phyloP scores from a whole-genome alignment of 768 basidiomycete genomes.

The Chalciporus pseudorubinellus region DNA sequence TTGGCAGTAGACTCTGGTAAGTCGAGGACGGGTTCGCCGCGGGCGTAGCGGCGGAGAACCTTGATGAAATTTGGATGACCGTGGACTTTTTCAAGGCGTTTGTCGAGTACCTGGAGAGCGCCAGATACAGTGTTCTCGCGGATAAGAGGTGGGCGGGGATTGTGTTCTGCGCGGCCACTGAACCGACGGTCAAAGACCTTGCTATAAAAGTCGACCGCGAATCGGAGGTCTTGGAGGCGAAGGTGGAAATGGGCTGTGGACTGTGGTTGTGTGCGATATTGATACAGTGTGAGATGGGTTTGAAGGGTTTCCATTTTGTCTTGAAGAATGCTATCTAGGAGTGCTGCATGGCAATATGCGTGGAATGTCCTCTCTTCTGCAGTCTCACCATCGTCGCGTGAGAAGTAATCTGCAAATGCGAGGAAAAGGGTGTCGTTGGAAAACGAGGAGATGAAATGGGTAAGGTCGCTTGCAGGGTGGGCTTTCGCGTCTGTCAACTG shows the following conservation, averaged over 20 bases:
- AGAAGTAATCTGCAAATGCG: conserved; percentile 78
- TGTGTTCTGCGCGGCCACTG: conserved; percentile 67
- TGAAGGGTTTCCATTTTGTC: conserved; percentile 83
- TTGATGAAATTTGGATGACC: conserved; percentile 16
- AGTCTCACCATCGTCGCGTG: conserved; percentile 58
- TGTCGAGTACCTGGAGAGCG: conserved; percentile 60
- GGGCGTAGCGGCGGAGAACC: conserved; percentile 53
- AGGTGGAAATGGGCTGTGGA: conserved; percentile 61
- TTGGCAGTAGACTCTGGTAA: conserved; percentile 7
- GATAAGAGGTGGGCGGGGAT: conserved; percentile 62
- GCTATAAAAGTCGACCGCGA: conserved; percentile 73
- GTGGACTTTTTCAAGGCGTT: conserved; percentile 46
- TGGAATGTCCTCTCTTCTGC: conserved; percentile 61
- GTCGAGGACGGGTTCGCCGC: conserved; percentile 45
- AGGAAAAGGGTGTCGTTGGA: conserved; percentile 79
- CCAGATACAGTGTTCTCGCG: conserved; percentile 71
- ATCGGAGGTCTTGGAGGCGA: conserved; percentile 69
- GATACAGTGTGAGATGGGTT: conserved; percentile 70
- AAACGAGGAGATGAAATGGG: conserved; percentile 84
- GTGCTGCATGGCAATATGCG: conserved; percentile 68
- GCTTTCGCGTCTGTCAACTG: conserved; percentile 63
- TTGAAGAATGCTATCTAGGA: conserved; percentile 87
- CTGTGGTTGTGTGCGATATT: conserved; percentile 60
- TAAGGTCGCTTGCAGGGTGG: conserved; percentile 70
- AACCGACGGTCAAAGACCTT: conserved; percentile 73